Percentiles rank a stretch among this genome's conserved stretches.
These are phyloP conservation scores for Penicillium pulvis DNA, from an alignment of 495 filamentous ascomycete species.

Conservation along the genomic window DNA sequence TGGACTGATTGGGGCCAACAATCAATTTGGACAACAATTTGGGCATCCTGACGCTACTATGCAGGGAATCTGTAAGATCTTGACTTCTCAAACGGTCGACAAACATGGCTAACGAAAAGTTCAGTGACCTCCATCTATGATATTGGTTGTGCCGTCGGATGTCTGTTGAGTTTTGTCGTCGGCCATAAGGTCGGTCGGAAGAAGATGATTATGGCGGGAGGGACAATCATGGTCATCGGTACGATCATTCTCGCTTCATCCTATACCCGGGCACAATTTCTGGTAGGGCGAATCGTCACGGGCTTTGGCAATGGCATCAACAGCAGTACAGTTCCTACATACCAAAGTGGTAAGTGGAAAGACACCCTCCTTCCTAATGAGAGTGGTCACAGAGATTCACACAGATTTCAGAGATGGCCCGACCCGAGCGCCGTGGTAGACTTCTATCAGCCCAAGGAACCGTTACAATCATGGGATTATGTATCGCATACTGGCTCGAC, in stretches of 20 bases:
- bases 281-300: constrained; percentile 50
- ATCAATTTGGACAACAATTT: constrained; percentile 41
- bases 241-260: constrained; percentile 47
- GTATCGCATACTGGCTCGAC: constrained; percentile 56
- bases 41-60: constrained; percentile 39
- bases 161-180: constrained; percentile 42
- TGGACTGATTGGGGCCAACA: constrained; percentile 40
- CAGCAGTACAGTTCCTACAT: constrained; percentile 54
- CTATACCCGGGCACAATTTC: constrained; percentile 49
- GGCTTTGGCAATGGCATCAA: constrained; percentile 56
- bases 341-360: constrained; percentile 40
- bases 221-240: constrained; percentile 44
- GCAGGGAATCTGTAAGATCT: constrained; percentile 37
- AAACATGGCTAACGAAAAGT: neutral
- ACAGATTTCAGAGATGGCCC: constrained; percentile 42
- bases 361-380: neutral
- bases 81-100: neutral
- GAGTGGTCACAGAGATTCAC: neutral
- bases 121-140: constrained; percentile 47
- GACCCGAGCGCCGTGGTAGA: constrained; percentile 60
- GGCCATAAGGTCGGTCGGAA: constrained; percentile 46
- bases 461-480: constrained; percentile 44
- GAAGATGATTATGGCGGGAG: constrained; percentile 44
- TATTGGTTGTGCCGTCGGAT: constrained; percentile 49
- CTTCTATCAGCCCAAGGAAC: constrained; percentile 54